Base-by-base conservation (phyloP, 257 asterid species). In the Vinca minor region DNA sequence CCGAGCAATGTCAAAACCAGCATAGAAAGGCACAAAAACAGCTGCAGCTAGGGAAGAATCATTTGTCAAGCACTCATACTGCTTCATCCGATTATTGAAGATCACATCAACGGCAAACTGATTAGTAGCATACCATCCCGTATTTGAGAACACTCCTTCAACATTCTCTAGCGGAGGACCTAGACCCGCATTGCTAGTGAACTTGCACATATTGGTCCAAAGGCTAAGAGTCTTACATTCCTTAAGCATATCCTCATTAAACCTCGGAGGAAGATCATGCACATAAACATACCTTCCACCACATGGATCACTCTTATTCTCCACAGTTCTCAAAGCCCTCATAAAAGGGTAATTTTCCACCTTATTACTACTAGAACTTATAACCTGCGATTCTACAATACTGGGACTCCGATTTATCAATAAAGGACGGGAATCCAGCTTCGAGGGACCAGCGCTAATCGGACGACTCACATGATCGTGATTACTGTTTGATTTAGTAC, bases 261-360 rank as follows among this genome's bases (percentile, higher is more conserved):
- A 81, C 38, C 67, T 78, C 1, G 79, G 58, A 18, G 86, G 86
- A 67, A 81, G 77, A 38, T 81, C 75, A 39, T 81, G 73, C 25
- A 81, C 75, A 69, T 78, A 81, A 41, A 81, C 58, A 48, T 81
- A 78, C 71, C 76, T 71, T 54, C 86, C 83, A 25, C 79, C 83
- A 65, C 96, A 90, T 0, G 95, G 91, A 74, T 90, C 96, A 25
- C 96, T 90, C 80, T 78, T 84, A 55, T 89, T 89, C 32, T 89
- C 84, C 7, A 69, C 76, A 0, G 91, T 82, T 62, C 82, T 76
- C 78, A 89, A 77, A 1, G 95, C 96, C 67, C 85, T 76, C 87
- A 76, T 66, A 64, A 88, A 88, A 2, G 96, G 83, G 68, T 77
- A 88, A 15, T 56, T 50, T 66, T 57, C 75, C 70, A 38, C 63